These are phyloP conservation scores for Trametes pubescens DNA, from an alignment of 1,284 basidiomycete species.

Conservation along the genomic window DNA sequence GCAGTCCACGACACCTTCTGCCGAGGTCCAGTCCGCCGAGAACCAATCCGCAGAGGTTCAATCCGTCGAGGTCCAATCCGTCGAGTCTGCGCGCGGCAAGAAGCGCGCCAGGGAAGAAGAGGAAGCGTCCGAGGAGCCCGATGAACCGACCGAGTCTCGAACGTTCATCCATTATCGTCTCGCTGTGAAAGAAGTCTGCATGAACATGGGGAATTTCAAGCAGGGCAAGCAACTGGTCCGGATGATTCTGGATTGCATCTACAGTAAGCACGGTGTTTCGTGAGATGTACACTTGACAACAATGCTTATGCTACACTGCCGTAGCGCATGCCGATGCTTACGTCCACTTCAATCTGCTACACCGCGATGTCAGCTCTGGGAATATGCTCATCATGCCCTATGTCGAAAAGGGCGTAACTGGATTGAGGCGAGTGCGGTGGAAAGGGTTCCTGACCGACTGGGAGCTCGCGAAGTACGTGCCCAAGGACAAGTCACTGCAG, in stretches of 20 bases:
- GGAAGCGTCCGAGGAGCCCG: not conserved
- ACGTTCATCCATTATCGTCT: constrained; percentile 20
- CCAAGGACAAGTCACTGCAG: not conserved
- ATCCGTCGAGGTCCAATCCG: not conserved
- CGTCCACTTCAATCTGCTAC: no score
- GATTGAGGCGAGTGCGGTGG: not conserved
- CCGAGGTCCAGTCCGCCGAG: not conserved
- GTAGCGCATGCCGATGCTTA: no score
- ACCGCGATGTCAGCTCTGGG: no score
- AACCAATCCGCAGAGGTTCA: not conserved
- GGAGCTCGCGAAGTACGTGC: constrained; percentile 18
- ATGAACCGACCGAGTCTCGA: constrained; percentile 17
- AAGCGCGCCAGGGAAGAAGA: not conserved
- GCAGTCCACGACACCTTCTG: not conserved
- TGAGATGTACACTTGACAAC: no score
- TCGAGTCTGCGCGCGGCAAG: not conserved
- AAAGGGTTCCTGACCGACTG: constrained; percentile 22
- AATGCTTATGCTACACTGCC: no score
- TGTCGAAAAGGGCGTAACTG: not conserved
- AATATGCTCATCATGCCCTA: no score
- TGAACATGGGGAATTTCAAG: not conserved
- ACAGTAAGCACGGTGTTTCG: not conserved
- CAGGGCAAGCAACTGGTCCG: constrained; percentile 5
- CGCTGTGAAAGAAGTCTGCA: constrained; percentile 18
- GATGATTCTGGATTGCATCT: constrained; percentile 9